A percentile compares a stretch with the other conserved stretches of the same genome.
These are phyloP conservation scores for Globisporangium uncinulatum DNA, from an alignment of 352 stramenopile species.

Conservation along the genomic window DNA sequence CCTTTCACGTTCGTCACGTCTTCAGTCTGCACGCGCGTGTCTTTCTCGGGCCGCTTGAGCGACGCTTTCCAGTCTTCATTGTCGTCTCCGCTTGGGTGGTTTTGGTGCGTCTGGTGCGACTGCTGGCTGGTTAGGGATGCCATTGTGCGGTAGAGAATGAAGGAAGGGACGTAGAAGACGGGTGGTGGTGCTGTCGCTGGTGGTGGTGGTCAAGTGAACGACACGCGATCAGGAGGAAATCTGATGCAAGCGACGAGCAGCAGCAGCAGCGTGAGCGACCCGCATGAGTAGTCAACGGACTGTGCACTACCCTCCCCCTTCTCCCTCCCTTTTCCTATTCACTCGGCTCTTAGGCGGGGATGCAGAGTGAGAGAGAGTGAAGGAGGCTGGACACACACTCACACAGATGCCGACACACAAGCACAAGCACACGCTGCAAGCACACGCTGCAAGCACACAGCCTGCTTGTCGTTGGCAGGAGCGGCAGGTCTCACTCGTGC, in stretches of 20 bases:
- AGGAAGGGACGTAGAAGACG: no score
- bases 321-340: no score
- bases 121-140: conserved; percentile 5
- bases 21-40: conserved; percentile 89
- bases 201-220: background rate
- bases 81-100: conserved; percentile 18
- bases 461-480: background rate
- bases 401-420: background rate
- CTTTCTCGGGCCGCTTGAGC: conserved; percentile 77
- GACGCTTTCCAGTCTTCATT: conserved; percentile 70
- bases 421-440: background rate
- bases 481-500: background rate
- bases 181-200: background rate
- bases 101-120: conserved; percentile 16
- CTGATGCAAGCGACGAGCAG: no score
- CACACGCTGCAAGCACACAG: background rate
- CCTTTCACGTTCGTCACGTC: conserved; percentile 99
- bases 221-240: no score
- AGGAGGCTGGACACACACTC: background rate
- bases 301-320: no score
- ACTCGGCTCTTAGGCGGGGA: background rate
- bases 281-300: no score
- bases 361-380: background rate
- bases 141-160: background rate
- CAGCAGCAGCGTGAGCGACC: no score